Evolutionary conservation across 2,329 filamentous ascomycete genomes (phyloP), one percentile per base, ranked within the genome.

Genomic region (Purpureocillium takamizusanense): DNA sequence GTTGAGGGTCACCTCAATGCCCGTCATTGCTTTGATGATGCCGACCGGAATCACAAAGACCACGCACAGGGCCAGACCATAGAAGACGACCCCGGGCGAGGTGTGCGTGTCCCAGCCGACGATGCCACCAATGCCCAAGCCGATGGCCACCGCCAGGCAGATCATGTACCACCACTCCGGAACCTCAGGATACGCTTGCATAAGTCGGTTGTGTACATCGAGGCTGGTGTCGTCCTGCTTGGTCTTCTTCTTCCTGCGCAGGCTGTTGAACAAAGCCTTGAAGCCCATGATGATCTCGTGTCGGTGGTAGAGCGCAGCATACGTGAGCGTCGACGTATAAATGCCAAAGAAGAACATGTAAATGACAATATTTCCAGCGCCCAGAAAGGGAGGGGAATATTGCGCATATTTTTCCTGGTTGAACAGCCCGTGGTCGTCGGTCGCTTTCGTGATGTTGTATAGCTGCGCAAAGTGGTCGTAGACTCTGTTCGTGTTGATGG

Each of bases 291-390:
- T 49, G 30, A 76, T 68, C 45, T 75, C 70, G 37, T 66, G 62
- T 4, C 70, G 63, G 48, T 76, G 69, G 51, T 74, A 75, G 2
- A 76, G 59, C 14, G 56, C 48, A 17, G 69, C 66, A 39, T 75
- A 72, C 4, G 66, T 67, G 13, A 76, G 52, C 0, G 66, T 68
- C 14, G 71, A 67, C 0, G 72, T 62, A 46, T 75, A 75, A 23
- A 73, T 66, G 36, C 64, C 69, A 40, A 76, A 76, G 56, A 73
- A 75, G 51, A 69, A 71, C 44, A 70, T 59, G 56, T 75, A 76
- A n/a, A 69, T 59, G 23, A 62, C 56, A n/a, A 71, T 51, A 39
- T 69, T 70, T 13, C 62, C 68, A 11, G 72, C 69, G 1, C 66
- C 56, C 18, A 76, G 51, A 46, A 68, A 76, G 0, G 70, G 69